Evolutionary conservation across 768 basidiomycete genomes (phyloP).

Genomic region (Tulasnella sp.): DNA sequence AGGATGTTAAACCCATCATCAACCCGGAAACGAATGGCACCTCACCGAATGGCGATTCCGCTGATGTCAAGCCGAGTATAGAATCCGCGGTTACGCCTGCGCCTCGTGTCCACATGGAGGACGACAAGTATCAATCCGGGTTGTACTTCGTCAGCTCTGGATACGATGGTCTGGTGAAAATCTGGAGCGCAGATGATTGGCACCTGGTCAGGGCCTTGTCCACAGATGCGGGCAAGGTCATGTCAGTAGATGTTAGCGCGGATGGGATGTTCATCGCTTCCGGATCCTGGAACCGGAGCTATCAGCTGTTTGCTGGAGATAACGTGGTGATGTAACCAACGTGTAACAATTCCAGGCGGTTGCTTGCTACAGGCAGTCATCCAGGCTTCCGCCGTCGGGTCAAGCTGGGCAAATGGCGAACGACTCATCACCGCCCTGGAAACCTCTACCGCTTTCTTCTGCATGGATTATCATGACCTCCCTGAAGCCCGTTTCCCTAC

Average conservation of each 20-base stretch:
- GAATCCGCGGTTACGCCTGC: conserved; percentile 28
- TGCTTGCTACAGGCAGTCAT: too few species aligned
- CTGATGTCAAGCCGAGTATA: conserved; percentile 26
- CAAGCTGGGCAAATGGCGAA: too few species aligned
- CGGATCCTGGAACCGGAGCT: conserved; percentile 88
- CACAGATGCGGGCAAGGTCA: conserved; percentile 96
- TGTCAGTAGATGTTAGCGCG: conserved; percentile 86
- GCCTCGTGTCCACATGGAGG: conserved; percentile 24
- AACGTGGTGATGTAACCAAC: conserved; percentile 21
- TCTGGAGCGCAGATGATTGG: conserved; percentile 99
- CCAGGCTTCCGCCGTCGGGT: too few species aligned
- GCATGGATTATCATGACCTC: too few species aligned
- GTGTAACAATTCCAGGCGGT: neutral
- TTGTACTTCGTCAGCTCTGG: conserved; percentile 88
- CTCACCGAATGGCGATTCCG: conserved; percentile 17
- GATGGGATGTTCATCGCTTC: conserved; percentile 78
- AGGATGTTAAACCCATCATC: conserved; percentile 19
- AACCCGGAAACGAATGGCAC: neutral
- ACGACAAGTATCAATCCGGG: conserved; percentile 73
- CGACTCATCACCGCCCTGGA: too few species aligned
- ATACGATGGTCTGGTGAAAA: conserved; percentile 88
- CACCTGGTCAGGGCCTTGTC: conserved; percentile 77
- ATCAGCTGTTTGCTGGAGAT: conserved; percentile 84
- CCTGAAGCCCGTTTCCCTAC: too few species aligned
- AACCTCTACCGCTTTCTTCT: too few species aligned